Conservation (phyloP, 1,284 basidiomycete species). For the Tylopilus sp. region DNA sequence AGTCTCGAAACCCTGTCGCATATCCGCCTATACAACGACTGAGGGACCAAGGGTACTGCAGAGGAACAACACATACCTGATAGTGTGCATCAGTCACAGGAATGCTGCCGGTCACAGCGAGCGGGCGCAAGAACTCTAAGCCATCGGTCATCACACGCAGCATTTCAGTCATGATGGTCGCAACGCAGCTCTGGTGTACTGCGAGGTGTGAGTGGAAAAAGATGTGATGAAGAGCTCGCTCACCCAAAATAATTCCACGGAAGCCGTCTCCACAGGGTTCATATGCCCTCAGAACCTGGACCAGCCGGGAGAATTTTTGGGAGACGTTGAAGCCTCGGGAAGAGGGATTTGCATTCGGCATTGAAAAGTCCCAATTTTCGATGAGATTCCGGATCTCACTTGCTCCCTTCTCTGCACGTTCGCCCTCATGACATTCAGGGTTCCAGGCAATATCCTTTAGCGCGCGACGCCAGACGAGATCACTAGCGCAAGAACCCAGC, state of each 20-base stretch:
- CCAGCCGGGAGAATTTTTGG: slow-evolving; percentile 57
- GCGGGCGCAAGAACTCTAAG: slow-evolving; percentile 41
- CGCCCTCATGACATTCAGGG: slow-evolving; percentile 35
- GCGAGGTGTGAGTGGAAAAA: slow-evolving; percentile 8
- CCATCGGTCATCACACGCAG: slow-evolving; percentile 42
- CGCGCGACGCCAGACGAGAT: slow-evolving; percentile 59
- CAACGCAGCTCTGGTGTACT: slow-evolving; percentile 47
- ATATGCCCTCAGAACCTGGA: slow-evolving; percentile 54
- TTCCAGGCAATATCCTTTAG: slow-evolving; percentile 35
- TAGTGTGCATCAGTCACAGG: slow-evolving; percentile 31
- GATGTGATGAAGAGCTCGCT: slow-evolving; percentile 14
- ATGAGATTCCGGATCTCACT: slow-evolving; percentile 41
- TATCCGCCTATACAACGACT: slow-evolving; percentile 17
- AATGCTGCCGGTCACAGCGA: slow-evolving; percentile 26
- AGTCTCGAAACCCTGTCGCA: slow-evolving; percentile 45
- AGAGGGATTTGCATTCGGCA: slow-evolving; percentile 53
- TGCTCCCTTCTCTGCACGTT: slow-evolving; percentile 22
- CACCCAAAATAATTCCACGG: slow-evolving; percentile 65
- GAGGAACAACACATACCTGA: slow-evolving; percentile 25
- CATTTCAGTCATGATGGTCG: slow-evolving; percentile 45
- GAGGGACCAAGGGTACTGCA: slow-evolving; percentile 5
- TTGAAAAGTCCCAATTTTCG: slow-evolving; percentile 54
- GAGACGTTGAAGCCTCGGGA: slow-evolving; percentile 60
- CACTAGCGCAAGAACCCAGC: slow-evolving; percentile 60
- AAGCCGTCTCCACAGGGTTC: slow-evolving; percentile 51